Evolutionary conservation across 768 basidiomycete genomes (phyloP), one percentile per base, ranked within the genome.

Genomic region (Auricularia auricula-judae): DNA sequence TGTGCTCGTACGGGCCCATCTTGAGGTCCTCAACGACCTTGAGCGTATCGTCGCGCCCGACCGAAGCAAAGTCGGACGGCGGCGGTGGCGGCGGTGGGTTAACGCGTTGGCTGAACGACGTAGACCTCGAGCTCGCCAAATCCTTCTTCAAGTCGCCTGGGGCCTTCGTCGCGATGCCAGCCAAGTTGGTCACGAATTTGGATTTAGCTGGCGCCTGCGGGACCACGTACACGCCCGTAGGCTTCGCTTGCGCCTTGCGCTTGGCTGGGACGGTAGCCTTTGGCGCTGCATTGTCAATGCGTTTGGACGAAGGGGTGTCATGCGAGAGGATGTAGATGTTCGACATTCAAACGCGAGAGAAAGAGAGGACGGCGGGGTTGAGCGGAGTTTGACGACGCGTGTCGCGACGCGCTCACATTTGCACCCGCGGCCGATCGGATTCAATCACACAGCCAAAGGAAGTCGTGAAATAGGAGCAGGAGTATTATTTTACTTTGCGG

Each of bases 1-100:
- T 83, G 72, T 91, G 88, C 44, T 93, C 86, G 61, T 79, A 79
- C 7, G 95, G 93, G 0, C 95, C 95, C 58, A 85, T 79, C 67
- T 84, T 75, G 14, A 99, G 79, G 35, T 88, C 84, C 68, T 97
- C 89, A 5, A 95, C 74, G 18, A 98, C 74, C 0, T 84, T 82
- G 53, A 93, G 80, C 44, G 78, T 73, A 23, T 89, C 87, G 67
- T 91, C 88, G 42, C 82, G 73, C 62, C 69, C 56, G 11, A 23
- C 29, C 14, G 34, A 23, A 3, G 23, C 29, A 29, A n/a, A 14
- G 3, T 59, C 56, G 34, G 14, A 14, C 14, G 23, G 8, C 29
- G 54, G 54, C 11, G 16, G 29, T 29, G 56, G 56, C 21, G 23
- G 23, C 12, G 29, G 11, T 59, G 56, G 23, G 1, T 10, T 3